Conservation (phyloP, 169 alveolate genomes). For the Theileria orientalis region DNA sequence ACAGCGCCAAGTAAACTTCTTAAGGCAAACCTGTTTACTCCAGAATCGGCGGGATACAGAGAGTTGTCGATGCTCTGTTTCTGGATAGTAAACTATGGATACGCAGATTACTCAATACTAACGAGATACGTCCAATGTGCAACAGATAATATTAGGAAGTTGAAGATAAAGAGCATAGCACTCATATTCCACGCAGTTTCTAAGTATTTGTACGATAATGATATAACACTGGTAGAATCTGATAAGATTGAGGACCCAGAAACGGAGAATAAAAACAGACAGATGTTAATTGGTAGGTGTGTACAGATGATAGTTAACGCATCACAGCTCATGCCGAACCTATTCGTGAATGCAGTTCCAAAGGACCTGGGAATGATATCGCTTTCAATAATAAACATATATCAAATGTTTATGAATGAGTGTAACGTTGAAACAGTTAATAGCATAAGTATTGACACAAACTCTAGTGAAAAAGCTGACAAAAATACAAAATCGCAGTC, state of each 20-base stretch:
- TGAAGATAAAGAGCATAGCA: constrained; percentile 54
- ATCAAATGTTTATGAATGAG: constrained; percentile 24
- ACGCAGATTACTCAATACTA: constrained; percentile 44
- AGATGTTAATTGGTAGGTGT: constrained; percentile 11
- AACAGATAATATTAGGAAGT: background rate
- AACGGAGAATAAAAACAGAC: background rate
- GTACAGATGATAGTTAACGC: constrained; percentile 21
- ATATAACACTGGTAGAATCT: background rate
- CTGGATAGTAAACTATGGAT: constrained; percentile 52
- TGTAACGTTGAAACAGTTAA: background rate
- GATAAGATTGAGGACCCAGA: background rate
- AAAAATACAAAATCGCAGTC: background rate
- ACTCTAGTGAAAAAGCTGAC: background rate
- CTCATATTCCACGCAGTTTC: constrained; percentile 51
- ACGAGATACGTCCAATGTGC: constrained; percentile 49
- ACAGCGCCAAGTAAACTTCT: constrained; percentile 35
- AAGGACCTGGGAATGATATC: constrained; percentile 67
- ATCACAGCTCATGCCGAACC: constrained; percentile 9
- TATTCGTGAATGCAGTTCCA: constrained; percentile 36
- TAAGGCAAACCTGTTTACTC: constrained; percentile 56
- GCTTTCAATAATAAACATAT: constrained; percentile 40
- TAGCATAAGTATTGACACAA: background rate
- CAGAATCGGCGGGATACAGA: constrained; percentile 62
- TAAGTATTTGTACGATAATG: constrained; percentile 24
- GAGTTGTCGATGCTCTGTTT: constrained; percentile 61